phyloP scores from a whole-genome alignment of 78 protist species.

The Dictyostelium brefeldianum region DNA sequence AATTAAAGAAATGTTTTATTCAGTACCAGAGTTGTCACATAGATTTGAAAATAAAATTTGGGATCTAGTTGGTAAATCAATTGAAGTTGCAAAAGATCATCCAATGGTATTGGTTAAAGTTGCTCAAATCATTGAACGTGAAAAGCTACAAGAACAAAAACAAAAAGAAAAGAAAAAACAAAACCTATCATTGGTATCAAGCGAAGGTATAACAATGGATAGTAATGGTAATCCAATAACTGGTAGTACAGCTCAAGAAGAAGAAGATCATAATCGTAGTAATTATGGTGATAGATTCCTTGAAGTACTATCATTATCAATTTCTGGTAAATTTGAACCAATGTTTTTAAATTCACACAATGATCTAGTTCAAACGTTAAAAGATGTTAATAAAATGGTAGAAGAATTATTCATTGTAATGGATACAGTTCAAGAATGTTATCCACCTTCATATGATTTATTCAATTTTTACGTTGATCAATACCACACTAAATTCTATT shows the following conservation, averaged over 20 bases:
- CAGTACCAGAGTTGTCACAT: slow-evolving; percentile 40
- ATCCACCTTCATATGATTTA: slow-evolving; percentile 60
- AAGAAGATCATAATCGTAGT: slow-evolving; percentile 15
- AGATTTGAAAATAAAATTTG: slow-evolving; percentile 69
- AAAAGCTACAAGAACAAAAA: slow-evolving; percentile 49
- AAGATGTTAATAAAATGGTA: slow-evolving; percentile 67
- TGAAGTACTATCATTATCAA: slow-evolving; percentile 23
- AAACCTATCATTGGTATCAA: not conserved
- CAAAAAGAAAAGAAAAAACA: slow-evolving; percentile 8
- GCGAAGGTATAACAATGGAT: slow-evolving; percentile 29
- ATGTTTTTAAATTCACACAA: slow-evolving; percentile 50
- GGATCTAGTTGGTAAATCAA: slow-evolving; percentile 45
- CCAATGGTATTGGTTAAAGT: slow-evolving; percentile 64
- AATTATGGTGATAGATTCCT: slow-evolving; percentile 64
- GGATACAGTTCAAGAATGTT: slow-evolving; percentile 62
- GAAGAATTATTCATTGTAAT: slow-evolving; percentile 50
- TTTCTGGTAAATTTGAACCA: slow-evolving; percentile 57
- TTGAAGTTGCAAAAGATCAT: slow-evolving; percentile 19
- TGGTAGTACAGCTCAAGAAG: not conserved
- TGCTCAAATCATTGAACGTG: slow-evolving; percentile 72
- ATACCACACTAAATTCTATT: slow-evolving; percentile 60
- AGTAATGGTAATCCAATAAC: not conserved
- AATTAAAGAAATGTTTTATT: slow-evolving; percentile 61
- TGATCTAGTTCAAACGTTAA: slow-evolving; percentile 38
- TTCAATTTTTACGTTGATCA: slow-evolving; percentile 65